Base-by-base conservation (phyloP, 257 asterid genomes). In the Fraxinus pennsylvanica region DNA sequence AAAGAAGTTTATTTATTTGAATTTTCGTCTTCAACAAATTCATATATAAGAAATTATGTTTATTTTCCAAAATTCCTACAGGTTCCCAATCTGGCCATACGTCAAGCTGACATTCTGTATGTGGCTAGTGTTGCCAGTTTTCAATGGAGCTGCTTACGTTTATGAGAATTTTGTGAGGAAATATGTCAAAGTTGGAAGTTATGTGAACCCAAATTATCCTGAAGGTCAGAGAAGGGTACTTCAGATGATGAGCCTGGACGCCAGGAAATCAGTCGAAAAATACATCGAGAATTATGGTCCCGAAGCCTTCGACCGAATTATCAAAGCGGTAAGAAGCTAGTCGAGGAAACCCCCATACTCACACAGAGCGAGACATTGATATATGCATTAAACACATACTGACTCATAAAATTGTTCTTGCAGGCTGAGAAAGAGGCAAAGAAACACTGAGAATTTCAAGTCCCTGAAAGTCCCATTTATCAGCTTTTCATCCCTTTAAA, bases 71-170 rank as follows among this genome's bases (percentile, higher is more conserved):
- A 87, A 13, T 87, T 2, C 86, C 89, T 39, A 68, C 74, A 95
- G 99, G 98, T 82, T 96, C 47, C 98, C 98, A n/a, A 84, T 96
- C 77, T 96, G 99, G 99, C 81, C 97, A 10, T 92, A 90, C 85
- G 29, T 86, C 27, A 87, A 87, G 83, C 85, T 87, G 5, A 35
- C 85, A 66, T 71, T 76, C 68, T 83, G 89, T 84, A 72, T 83
- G 81, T 85, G 91, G 91, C 63, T 87, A 72, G 89, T 85, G 36
- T 68, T 87, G 75, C 91, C 91, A 45, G 76, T 78, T 43, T 85
- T 85, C 76, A 82, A 87, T 71, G 91, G 91, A 68, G 91, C 91
- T 47, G 89, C 91, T 39, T 87, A 87, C 54, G 69, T 81, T 72
- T 84, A 87, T 29, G 86, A 82, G 78, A 85, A 87, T 22, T 68